A percentile compares a stretch with the other conserved stretches of the same genome.
phyloP scores from a whole-genome alignment of 2,329 filamentous ascomycete genomes.

The Elsinoe batatas region DNA sequence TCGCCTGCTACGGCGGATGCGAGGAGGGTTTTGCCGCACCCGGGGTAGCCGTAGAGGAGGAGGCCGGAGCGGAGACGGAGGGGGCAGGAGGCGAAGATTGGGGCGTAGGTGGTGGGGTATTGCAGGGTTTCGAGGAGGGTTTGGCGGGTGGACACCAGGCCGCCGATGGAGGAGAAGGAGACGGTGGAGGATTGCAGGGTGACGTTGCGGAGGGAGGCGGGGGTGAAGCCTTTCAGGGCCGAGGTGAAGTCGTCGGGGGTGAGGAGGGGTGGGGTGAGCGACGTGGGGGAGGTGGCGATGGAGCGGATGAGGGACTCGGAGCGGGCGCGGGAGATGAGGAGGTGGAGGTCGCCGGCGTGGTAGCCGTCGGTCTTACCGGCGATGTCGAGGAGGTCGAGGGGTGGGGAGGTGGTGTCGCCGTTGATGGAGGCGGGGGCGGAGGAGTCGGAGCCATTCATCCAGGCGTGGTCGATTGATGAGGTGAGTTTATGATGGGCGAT shows the following conservation, averaged over 20 bases:
- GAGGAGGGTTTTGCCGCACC: conserved; percentile 91
- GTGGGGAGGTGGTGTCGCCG: conserved; percentile 52
- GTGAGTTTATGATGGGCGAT: conserved; percentile 10
- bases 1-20: conserved; percentile 96
- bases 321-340: conserved; percentile 76
- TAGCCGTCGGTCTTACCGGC: conserved; percentile 94
- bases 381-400: conserved; percentile 86
- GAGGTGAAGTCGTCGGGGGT: conserved; percentile 67
- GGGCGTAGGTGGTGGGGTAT: conserved; percentile 95
- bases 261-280: conserved; percentile 43
- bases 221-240: conserved; percentile 85
- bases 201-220: conserved; percentile 87
- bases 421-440: conserved; percentile 37
- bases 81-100: conserved; percentile 93
- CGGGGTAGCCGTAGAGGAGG: conserved; percentile 86
- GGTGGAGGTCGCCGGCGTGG: conserved; percentile 86
- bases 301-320: conserved; percentile 88
- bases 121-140: conserved; percentile 91
- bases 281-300: conserved; percentile 38
- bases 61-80: conserved; percentile 88
- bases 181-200: conserved; percentile 87
- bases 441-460: conserved; percentile 63
- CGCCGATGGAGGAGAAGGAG: conserved; percentile 86
- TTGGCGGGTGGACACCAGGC: conserved; percentile 73
- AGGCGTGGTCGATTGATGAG: conserved; percentile 28